Evolutionary conservation across 2,329 filamentous ascomycete genomes (phyloP).

Genomic region (Colletotrichum melonis): DNA sequence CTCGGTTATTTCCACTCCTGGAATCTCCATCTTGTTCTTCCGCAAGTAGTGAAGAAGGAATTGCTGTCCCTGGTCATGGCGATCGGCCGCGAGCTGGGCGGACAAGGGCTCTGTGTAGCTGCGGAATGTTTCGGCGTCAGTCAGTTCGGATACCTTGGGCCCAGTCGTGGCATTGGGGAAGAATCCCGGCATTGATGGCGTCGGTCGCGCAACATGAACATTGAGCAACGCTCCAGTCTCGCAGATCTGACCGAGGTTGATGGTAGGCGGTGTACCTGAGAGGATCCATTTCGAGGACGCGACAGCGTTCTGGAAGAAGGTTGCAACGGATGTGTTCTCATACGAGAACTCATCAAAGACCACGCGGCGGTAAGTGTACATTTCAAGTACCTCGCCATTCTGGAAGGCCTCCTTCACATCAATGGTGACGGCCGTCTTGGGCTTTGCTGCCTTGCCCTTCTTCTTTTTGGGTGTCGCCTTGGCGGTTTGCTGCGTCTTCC

Average conservation of each 20-base stretch:
- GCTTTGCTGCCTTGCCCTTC: neutral
- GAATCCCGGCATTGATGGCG: slow-evolving; percentile 44
- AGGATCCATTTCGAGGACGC: slow-evolving; percentile 55
- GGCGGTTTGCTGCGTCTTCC: slow-evolving; percentile 18
- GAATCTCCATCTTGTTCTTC: slow-evolving; percentile 44
- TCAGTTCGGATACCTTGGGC: slow-evolving; percentile 42
- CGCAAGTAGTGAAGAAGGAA: slow-evolving; percentile 47
- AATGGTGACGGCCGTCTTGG: neutral
- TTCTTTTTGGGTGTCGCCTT: slow-evolving; percentile 15
- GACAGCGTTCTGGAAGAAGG: slow-evolving; percentile 47
- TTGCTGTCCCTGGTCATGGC: slow-evolving; percentile 46
- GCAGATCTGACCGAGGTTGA: slow-evolving; percentile 49
- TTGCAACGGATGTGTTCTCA: slow-evolving; percentile 42
- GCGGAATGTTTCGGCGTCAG: slow-evolving; percentile 47
- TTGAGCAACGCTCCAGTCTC: slow-evolving; percentile 48
- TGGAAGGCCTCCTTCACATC: slow-evolving; percentile 29
- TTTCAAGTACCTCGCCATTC: slow-evolving; percentile 45
- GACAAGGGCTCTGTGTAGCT: slow-evolving; percentile 48
- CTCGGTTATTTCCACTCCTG: slow-evolving; percentile 37
- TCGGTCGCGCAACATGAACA: slow-evolving; percentile 51
- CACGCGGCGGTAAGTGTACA: slow-evolving; percentile 51
- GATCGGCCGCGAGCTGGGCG: slow-evolving; percentile 45
- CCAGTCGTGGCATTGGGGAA: slow-evolving; percentile 51
- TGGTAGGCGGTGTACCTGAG: slow-evolving; percentile 54
- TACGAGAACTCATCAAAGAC: slow-evolving; percentile 59